Base-by-base conservation (phyloP, 2,329 filamentous ascomycete species). In the Teratosphaeria destructans region DNA sequence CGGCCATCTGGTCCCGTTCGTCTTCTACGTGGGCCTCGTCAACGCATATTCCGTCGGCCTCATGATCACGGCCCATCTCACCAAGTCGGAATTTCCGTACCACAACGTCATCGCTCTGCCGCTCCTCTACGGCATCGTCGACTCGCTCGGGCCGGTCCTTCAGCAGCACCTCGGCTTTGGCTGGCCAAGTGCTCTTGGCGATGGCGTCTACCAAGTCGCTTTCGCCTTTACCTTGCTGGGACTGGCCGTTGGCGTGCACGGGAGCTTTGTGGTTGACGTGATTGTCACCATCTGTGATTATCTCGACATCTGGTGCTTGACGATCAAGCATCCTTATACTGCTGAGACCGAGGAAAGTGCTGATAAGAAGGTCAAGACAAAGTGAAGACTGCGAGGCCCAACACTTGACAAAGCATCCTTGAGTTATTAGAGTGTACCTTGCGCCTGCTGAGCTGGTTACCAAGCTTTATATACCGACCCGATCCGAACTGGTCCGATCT, bases 221-320 rank as follows among this genome's bases (percentile, higher is more conserved):
- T 96, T 92, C 74, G 83, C 96, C 72, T 97, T 96, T 75, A 82
- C 86, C 71, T 93, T 92, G 77, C 77, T 97, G 27, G 94, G 94
- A 27, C 77, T 90, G 61, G 88, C 88, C 0, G 73, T 96, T 55
- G 94, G 94, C 37, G 85, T 97, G n/a, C 96, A 99, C 76, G 92
- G 90, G 61, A 96, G 91, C 74, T 99, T 99, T 73, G 90, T 97
- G 59, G 89, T 95, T 35, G 94, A 97, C 72, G 92, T 97, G 59
- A 96, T 99, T 66, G 90, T 94, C 61, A 95, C 90, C 34, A 97
- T 99, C 67, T 99, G 94, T 76, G 94, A 99, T 73, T 96, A 95
- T 73, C 81, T 97, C 62, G 94, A 99, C 72, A 99, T 99, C 66
- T 97, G 91, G 90, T 99, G 94, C 72, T 79, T 99, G 72, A 95